A percentile compares a stretch with the other conserved stretches of the same genome.
These are phyloP conservation scores for Pyrus bretschneideri DNA, from an alignment of 306 rosid species.

Conservation along the genomic window DNA sequence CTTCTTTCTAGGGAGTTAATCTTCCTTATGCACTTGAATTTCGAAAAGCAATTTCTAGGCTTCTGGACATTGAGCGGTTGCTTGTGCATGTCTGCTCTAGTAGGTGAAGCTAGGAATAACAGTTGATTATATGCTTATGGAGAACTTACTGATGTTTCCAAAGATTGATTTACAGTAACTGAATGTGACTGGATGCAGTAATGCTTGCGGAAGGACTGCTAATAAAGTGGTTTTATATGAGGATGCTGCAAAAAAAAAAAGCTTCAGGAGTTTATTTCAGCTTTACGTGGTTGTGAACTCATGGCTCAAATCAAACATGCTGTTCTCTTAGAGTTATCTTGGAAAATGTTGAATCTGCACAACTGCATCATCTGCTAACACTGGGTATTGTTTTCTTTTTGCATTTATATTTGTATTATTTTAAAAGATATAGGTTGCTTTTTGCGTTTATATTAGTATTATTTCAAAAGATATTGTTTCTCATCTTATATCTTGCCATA, in stretches of 20 bases:
- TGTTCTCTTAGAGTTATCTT: slow-evolving; percentile 53
- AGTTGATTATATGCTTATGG: not conserved
- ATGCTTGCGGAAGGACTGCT: slow-evolving; percentile 82
- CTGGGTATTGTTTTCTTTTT: slow-evolving; percentile 42
- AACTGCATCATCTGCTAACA: slow-evolving; percentile 64
- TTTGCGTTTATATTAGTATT: not conserved
- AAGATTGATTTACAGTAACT: slow-evolving; percentile 19
- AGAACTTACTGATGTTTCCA: slow-evolving; percentile 9
- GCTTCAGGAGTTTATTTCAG: slow-evolving; percentile 76
- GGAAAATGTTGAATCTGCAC: slow-evolving; percentile 53
- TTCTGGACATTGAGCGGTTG: slow-evolving; percentile 83
- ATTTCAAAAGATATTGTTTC: slow-evolving; percentile 15
- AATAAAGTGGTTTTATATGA: slow-evolving; percentile 76
- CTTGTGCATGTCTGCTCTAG: slow-evolving; percentile 71
- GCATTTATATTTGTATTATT: not conserved
- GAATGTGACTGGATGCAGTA: slow-evolving; percentile 44
- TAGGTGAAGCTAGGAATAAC: slow-evolving; percentile 43
- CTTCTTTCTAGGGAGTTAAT: slow-evolving; percentile 61
- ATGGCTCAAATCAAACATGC: slow-evolving; percentile 70
- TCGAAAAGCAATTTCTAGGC: slow-evolving; percentile 52
- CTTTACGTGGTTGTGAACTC: slow-evolving; percentile 75
- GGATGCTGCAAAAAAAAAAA: slow-evolving; percentile 76
- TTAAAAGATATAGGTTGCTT: slow-evolving; percentile 11
- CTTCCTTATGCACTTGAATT: slow-evolving; percentile 65
- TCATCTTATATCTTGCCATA: not conserved